Evolutionary conservation across 495 filamentous ascomycete genomes (phyloP).

Genomic region (Podospora fimiseda): DNA sequence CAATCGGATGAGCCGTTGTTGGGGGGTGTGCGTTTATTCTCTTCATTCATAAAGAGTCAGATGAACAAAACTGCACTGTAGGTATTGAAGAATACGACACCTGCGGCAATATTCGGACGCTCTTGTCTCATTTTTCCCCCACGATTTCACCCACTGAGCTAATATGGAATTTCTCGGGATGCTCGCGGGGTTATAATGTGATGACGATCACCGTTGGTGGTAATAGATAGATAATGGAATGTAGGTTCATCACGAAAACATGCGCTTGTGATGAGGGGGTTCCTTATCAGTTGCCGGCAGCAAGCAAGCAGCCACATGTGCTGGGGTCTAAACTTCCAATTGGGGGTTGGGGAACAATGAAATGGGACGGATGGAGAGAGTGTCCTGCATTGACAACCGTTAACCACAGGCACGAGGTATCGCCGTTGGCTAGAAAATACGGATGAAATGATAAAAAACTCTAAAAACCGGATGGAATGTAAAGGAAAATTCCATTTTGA

Average conservation of each 20-base stretch:
- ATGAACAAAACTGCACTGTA: neutral
- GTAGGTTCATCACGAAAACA: too few relatives aligned
- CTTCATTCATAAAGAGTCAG: neutral
- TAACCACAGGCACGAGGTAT: neutral
- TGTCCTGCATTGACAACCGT: neutral
- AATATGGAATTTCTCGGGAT: too few relatives aligned
- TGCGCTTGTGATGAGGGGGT: too few relatives aligned
- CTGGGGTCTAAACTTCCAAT: conserved; percentile 5
- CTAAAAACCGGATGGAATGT: neutral
- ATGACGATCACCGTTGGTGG: too few relatives aligned
- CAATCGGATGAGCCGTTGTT: neutral
- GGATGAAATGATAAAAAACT: neutral
- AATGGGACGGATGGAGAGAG: neutral
- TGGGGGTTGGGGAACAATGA: neutral
- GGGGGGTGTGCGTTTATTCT: neutral
- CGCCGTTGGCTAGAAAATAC: neutral
- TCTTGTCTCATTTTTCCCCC: neutral
- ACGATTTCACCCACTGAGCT: neutral
- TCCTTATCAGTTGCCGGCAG: neutral
- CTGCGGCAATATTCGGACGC: neutral
- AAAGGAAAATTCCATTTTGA: neutral
- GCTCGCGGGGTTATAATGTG: too few relatives aligned
- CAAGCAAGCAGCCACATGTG: too few relatives aligned
- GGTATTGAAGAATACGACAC: neutral
- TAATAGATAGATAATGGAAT: too few relatives aligned